phyloP scores from a whole-genome alignment of 2,329 filamentous ascomycete species.

The Fusarium sp. region DNA sequence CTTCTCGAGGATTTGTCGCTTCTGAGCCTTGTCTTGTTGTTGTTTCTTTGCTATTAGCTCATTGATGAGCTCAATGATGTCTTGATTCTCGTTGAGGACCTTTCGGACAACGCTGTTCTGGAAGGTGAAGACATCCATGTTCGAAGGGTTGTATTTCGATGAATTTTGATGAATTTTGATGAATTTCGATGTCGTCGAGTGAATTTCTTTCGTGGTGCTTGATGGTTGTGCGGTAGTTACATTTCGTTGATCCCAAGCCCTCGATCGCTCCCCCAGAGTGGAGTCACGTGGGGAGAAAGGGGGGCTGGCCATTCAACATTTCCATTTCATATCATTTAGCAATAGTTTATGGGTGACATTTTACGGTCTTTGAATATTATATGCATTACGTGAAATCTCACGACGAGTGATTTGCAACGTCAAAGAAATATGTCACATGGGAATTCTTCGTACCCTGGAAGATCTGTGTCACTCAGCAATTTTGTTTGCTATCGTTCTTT shows the following conservation, averaged over 20 bases:
- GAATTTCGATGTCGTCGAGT: neutral
- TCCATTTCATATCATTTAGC: too few species aligned
- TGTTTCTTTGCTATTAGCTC: neutral
- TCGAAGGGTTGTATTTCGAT: neutral
- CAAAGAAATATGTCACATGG: too few species aligned
- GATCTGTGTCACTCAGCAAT: too few species aligned
- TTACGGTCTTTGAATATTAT: too few species aligned
- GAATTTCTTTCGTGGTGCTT: neutral
- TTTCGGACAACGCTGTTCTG: neutral
- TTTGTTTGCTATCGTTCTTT: too few species aligned
- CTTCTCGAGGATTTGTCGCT: neutral
- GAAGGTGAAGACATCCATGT: neutral
- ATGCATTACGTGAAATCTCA: too few species aligned
- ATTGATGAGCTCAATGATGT: neutral
- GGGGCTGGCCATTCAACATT: too few species aligned
- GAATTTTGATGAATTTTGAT: neutral
- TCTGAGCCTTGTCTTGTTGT: neutral
- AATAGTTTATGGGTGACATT: too few species aligned
- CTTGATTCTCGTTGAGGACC: neutral
- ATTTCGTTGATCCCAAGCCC: neutral
- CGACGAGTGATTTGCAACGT: too few species aligned
- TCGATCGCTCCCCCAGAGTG: neutral
- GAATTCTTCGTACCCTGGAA: too few species aligned
- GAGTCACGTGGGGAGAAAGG: neutral
- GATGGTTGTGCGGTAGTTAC: too few species aligned